Conservation (phyloP, 2,329 filamentous ascomycete genomes). For the Colletotrichum shisoi region DNA sequence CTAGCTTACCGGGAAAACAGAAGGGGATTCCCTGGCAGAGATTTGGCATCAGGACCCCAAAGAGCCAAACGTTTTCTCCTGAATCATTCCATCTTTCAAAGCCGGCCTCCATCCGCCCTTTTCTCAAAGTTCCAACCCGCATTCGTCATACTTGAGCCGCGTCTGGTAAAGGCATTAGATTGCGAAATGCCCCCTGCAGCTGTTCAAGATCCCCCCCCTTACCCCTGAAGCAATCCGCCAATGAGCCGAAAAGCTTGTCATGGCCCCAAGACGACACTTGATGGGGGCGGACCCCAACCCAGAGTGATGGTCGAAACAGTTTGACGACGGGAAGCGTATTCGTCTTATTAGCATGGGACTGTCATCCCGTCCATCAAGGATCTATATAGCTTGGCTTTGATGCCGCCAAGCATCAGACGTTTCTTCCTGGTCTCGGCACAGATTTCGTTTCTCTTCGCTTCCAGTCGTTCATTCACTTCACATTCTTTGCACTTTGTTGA, state of each 20-base stretch:
- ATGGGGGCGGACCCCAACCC: not conserved
- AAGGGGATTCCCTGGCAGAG: conserved; percentile 10
- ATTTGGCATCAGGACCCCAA: conserved; percentile 4
- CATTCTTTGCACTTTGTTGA: conserved; percentile 21
- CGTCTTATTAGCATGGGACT: conserved; percentile 3
- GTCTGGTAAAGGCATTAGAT: not conserved
- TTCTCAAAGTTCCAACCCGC: not conserved
- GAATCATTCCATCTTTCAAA: conserved; percentile 2
- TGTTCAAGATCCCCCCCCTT: not conserved
- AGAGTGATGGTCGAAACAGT: conserved; percentile 15
- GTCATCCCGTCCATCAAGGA: conserved; percentile 26
- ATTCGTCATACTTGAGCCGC: not conserved
- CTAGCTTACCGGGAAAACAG: not conserved
- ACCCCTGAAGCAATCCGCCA: conserved; percentile 12
- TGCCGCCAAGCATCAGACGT: conserved; percentile 11
- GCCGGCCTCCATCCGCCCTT: not conserved
- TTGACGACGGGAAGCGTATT: conserved; percentile 4
- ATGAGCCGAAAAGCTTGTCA: not conserved
- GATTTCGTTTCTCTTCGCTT: not conserved
- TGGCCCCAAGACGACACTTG: not conserved
- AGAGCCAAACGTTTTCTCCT: not conserved
- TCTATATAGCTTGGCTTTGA: conserved; percentile 25
- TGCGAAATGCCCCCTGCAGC: not conserved
- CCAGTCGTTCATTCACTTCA: conserved; percentile 5
- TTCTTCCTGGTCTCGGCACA: rapidly evolving